Evolutionary conservation across 2,329 filamentous ascomycete genomes (phyloP).

Genomic region (Phoma sp.): DNA sequence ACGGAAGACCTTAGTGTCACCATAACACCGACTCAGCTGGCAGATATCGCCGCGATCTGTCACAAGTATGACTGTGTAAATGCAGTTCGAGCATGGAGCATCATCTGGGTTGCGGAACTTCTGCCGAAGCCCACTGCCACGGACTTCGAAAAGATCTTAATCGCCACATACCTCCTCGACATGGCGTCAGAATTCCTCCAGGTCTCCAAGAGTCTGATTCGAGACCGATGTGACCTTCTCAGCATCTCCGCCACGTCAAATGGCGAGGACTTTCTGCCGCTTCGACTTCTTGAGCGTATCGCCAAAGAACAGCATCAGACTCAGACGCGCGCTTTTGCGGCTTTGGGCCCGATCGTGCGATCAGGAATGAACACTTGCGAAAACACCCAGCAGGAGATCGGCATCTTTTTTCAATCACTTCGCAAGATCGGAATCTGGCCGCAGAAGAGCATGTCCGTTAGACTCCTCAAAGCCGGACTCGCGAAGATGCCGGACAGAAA

Average conservation of each 20-base stretch:
- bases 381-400: not conserved
- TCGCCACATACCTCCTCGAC: not conserved
- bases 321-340: not conserved
- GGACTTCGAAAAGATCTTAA: not conserved
- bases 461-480: not conserved
- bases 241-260: not conserved
- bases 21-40: not conserved
- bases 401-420: not conserved
- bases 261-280: not conserved
- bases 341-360: not conserved
- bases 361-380: not conserved
- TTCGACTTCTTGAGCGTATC: not conserved
- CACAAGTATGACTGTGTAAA: conserved; percentile 35
- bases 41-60: conserved; percentile 20
- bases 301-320: not conserved
- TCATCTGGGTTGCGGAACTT: conserved; percentile 11
- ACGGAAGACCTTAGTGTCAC: not conserved
- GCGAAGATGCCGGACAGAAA: not conserved
- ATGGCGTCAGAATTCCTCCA: not conserved
- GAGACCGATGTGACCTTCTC: not conserved
- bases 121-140: not conserved
- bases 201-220: not conserved
- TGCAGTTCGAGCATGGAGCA: conserved; percentile 19
- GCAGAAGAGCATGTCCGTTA: not conserved
- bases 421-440: not conserved